Conservation (phyloP, 495 filamentous ascomycete species). For the Chaetomium cochliodes region DNA sequence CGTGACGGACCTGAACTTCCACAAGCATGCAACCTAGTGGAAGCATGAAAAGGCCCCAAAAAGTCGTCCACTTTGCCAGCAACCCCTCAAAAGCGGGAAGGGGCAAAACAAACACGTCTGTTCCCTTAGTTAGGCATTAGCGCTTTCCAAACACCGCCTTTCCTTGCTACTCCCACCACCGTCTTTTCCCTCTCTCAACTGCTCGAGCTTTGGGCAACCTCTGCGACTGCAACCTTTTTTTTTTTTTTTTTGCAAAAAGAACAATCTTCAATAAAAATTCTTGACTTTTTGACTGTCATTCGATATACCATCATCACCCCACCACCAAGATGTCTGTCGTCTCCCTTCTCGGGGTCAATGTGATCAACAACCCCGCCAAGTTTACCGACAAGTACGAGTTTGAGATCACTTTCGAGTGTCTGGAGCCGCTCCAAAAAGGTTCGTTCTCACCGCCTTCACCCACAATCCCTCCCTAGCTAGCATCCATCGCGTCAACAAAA, state of each 20-base stretch:
- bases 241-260: neutral
- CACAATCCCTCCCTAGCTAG: neutral
- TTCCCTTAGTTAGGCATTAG: neutral
- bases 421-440: slow-evolving; percentile 90
- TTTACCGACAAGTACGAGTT: slow-evolving; percentile 90
- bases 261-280: neutral
- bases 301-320: slow-evolving; percentile 8
- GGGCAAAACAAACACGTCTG: slow-evolving; percentile 16
- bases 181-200: neutral
- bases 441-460: slow-evolving; percentile 17
- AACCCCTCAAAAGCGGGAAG: slow-evolving; percentile 8
- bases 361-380: slow-evolving; percentile 91
- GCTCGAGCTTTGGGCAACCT: neutral
- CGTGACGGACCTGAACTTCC: slow-evolving; percentile 10
- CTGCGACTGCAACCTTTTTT: neutral
- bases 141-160: slow-evolving; percentile 11
- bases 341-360: slow-evolving; percentile 88
- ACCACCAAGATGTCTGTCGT: slow-evolving; percentile 84
- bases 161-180: neutral
- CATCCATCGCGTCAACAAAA: neutral
- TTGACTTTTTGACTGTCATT: slow-evolving; percentile 1
- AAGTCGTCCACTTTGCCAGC: slow-evolving; percentile 18
- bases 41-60: slow-evolving; percentile 1
- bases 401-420: slow-evolving; percentile 97
- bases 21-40: neutral